phyloP scores from a whole-genome alignment of 1,284 basidiomycete genomes.

The Naganishia albida region DNA sequence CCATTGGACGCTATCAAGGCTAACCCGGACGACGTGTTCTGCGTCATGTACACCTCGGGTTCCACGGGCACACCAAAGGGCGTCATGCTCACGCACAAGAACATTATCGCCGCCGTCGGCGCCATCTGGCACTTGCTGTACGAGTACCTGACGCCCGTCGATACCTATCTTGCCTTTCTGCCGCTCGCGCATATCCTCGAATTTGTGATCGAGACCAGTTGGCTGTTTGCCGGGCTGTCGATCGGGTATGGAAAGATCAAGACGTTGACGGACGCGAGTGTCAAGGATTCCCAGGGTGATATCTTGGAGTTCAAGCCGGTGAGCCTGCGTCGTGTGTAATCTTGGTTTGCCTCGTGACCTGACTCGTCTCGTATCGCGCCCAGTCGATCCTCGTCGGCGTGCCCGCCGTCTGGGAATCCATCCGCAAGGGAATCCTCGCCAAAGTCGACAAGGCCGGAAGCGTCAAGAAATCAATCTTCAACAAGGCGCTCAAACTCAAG shows the following conservation, averaged over 20 bases:
- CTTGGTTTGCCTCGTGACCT: too few species aligned
- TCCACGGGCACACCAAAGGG: constrained; percentile 85
- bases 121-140: constrained; percentile 74
- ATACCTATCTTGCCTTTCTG: constrained; percentile 84
- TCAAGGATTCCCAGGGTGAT: constrained; percentile 87
- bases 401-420: constrained; percentile 87
- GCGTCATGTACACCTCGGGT: constrained; percentile 96
- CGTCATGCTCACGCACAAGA: constrained; percentile 82
- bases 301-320: constrained; percentile 75
- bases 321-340: constrained; percentile 35
- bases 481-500: constrained; percentile 51
- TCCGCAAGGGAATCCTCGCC: constrained; percentile 83
- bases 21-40: constrained; percentile 68
- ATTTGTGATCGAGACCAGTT: constrained; percentile 54
- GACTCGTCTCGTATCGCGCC: too few species aligned
- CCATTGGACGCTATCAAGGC: constrained; percentile 62
- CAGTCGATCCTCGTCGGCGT: constrained; percentile 81
- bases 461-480: constrained; percentile 64
- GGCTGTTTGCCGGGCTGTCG: constrained; percentile 53
- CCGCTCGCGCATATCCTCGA: constrained; percentile 90
- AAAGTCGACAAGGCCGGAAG: constrained; percentile 71
- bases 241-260: constrained; percentile 90
- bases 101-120: constrained; percentile 82
- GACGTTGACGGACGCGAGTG: constrained; percentile 90
- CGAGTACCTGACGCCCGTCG: constrained; percentile 68